phyloP scores from a whole-genome alignment of 768 basidiomycete genomes.

The Calocybe indica region DNA sequence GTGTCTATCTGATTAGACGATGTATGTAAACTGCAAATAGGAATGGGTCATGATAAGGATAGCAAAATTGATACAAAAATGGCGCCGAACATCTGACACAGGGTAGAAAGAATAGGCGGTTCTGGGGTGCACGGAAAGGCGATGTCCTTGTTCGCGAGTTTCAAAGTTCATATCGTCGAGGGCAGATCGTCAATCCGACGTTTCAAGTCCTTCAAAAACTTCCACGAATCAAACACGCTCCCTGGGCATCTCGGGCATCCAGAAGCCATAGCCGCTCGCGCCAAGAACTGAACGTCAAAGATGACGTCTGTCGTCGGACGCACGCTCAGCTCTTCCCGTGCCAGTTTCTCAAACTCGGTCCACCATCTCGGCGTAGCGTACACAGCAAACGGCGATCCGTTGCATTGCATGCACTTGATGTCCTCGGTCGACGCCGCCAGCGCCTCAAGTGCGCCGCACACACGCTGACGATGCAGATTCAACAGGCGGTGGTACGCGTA shows the following conservation, averaged over 20 bases:
- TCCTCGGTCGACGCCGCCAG: conserved; percentile 36
- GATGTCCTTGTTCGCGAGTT: background rate
- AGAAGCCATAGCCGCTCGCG: conserved; percentile 38
- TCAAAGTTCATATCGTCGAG: conserved; percentile 18
- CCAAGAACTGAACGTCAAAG: conserved; percentile 56
- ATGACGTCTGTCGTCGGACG: conserved; percentile 56
- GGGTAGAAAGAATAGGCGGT: too few species aligned
- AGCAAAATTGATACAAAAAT: too few species aligned
- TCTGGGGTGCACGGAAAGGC: too few species aligned
- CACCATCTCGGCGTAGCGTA: conserved; percentile 64
- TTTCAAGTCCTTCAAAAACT: conserved; percentile 50
- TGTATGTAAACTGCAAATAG: too few species aligned
- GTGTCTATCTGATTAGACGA: too few species aligned
- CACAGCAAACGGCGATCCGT: conserved; percentile 37
- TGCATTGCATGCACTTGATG: conserved; percentile 66
- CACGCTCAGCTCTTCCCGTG: conserved; percentile 48
- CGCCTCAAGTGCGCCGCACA: conserved; percentile 39
- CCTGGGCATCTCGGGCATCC: conserved; percentile 62
- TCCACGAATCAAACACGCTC: conserved; percentile 59
- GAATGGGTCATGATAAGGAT: too few species aligned
- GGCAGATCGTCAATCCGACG: conserved; percentile 47
- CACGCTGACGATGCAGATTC: conserved; percentile 50
- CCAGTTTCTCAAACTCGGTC: conserved; percentile 51
- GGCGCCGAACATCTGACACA: too few species aligned
- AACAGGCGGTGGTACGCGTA: conserved; percentile 63